A percentile compares a stretch with the other conserved stretches of the same genome.
phyloP scores from a whole-genome alignment of 1,139 yeast species.

The Kluyveromyces sp. region DNA sequence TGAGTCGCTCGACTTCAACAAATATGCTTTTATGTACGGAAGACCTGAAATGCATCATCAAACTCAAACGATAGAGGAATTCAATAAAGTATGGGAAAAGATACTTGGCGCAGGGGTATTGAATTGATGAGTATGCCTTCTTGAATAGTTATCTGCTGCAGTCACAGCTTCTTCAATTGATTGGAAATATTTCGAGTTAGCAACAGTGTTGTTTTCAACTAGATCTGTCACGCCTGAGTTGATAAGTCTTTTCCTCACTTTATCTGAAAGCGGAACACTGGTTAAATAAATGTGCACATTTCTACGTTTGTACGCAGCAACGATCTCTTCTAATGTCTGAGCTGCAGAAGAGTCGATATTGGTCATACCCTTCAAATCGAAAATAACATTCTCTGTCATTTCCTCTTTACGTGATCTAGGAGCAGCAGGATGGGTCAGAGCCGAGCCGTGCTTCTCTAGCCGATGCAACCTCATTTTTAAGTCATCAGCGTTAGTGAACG shows the following conservation, averaged over 20 bases:
- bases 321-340: slow-evolving; percentile 58
- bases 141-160: background rate
- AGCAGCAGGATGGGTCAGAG: slow-evolving; percentile 75
- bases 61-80: slow-evolving; percentile 5
- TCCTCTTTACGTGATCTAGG: slow-evolving; percentile 48
- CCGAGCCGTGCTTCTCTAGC: slow-evolving; percentile 78
- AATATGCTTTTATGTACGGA: no score
- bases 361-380: slow-evolving; percentile 84
- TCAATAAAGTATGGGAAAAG: slow-evolving; percentile 4
- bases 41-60: no score
- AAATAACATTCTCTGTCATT: slow-evolving; percentile 60
- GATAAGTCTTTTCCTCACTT: slow-evolving; percentile 34
- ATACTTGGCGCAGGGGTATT: slow-evolving; percentile 4
- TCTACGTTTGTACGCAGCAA: slow-evolving; percentile 49
- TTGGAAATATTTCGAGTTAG: slow-evolving; percentile 8
- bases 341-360: slow-evolving; percentile 83
- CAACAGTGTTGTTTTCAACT: slow-evolving; percentile 14
- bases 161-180: slow-evolving; percentile 14
- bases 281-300: slow-evolving; percentile 58
- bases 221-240: slow-evolving; percentile 29
- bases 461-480: slow-evolving; percentile 66
- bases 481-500: slow-evolving; percentile 86
- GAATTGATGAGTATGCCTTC: background rate
- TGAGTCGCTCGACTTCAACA: no score
- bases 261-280: slow-evolving; percentile 45